Evolutionary conservation across 306 rosid genomes (phyloP).

Genomic region (Acacia melanoxylon): DNA sequence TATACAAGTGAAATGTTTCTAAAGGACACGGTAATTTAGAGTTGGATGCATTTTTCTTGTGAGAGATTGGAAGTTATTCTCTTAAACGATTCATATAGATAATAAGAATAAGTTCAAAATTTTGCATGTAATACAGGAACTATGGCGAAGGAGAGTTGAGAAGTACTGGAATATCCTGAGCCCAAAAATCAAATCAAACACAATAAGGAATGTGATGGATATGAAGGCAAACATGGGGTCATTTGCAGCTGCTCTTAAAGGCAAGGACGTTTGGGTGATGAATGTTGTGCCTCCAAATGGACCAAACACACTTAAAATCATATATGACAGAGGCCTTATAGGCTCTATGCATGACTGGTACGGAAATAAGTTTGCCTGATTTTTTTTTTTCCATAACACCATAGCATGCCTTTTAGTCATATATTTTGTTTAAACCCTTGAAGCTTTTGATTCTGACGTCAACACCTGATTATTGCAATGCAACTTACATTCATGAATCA

Average conservation of each 20-base stretch:
- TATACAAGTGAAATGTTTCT: conserved; percentile 79
- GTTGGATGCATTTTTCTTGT: background rate
- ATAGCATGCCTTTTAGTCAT: conserved; percentile 5
- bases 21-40: conserved; percentile 74
- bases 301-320: conserved; percentile 80
- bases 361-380: conserved; percentile 18
- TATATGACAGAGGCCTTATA: conserved; percentile 91
- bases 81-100: conserved; percentile 2
- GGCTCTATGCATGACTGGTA: conserved; percentile 87
- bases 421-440: background rate
- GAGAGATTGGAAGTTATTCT: background rate
- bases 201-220: conserved; percentile 87
- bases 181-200: conserved; percentile 62
- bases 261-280: conserved; percentile 95
- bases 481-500: background rate
- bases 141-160: conserved; percentile 77
- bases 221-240: conserved; percentile 95
- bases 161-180: conserved; percentile 83
- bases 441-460: background rate
- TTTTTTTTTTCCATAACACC: background rate
- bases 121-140: conserved; percentile 60
- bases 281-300: conserved; percentile 87
- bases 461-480: background rate
- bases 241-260: conserved; percentile 86
- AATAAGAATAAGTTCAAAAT: conserved; percentile 12